Evolutionary conservation across 2,329 filamentous ascomycete genomes (phyloP), one percentile per base, ranked within the genome.

Genomic region (Chrysosporium keratinophilum): DNA sequence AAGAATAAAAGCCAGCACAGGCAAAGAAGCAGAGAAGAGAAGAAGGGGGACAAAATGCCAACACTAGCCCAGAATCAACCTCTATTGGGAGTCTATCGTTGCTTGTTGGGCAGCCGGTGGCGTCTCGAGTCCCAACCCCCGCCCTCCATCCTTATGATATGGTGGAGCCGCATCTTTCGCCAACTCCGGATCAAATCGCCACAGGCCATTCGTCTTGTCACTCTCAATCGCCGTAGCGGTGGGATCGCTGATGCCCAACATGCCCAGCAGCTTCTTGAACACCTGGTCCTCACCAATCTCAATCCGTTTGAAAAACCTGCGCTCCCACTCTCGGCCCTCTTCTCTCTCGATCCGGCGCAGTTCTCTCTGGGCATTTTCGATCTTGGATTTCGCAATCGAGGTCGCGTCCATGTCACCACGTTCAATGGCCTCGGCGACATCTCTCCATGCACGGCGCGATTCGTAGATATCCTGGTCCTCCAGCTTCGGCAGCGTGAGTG

Each of bases 391-490:
- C 67, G 95, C 87, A 12, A 72, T 65, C 1, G 82, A 82, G 0
- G 88, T 88, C 3, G 79, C 74, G 61, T 95, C 88, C 79, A 96
- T 88, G 68, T 96, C 88, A 55, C 88, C 87, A 60, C 78, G 81
- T 54, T 81, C 77, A 62, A 97, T 93, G 45, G 84, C 88, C 31
- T 80, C 79, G 0, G 88, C 88, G 23, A 97, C 91, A 64, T 87
- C 87, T 58, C 79, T 75, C 93, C 91, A 97, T 2, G 91, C 91
- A 55, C 87, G 81, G 45, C 91, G 82, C 12, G 87, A 88, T 73
- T 97, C 91, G 59, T 93, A 83, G 10, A 88, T 81, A 66, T 95
- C 86, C 71, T 96, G 91, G 61, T 86, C 70, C 56, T 89, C 84
- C 51, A 94, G 65, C 0, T 86, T 81, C 0, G 83, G 80, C 49